A percentile compares a stretch with the other conserved stretches of the same genome.
Evolutionary conservation across 495 filamentous ascomycete genomes (phyloP).

Genomic region (Neurospora sp.): DNA sequence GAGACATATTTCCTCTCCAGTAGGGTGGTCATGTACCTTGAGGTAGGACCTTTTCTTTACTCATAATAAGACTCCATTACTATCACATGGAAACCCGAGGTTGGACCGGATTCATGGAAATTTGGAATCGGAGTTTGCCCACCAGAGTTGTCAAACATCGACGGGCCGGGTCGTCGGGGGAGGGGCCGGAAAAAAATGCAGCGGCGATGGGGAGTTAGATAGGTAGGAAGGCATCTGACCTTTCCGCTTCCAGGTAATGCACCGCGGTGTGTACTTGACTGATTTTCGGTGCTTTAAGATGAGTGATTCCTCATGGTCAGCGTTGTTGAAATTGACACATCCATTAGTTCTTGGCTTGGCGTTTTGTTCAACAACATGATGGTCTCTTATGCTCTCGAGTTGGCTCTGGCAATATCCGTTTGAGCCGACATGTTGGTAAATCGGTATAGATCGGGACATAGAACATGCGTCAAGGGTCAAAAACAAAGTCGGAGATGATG

Average conservation of each 20-base stretch:
- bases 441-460: neutral
- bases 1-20: neutral
- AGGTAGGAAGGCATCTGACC: neutral
- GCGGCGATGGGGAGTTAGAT: neutral
- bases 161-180: neutral
- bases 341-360: neutral
- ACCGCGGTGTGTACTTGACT: neutral
- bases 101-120: neutral
- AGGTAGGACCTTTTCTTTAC: neutral
- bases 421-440: neutral
- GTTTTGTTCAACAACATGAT: neutral
- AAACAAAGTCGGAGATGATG: neutral
- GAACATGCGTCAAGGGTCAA: neutral
- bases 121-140: neutral
- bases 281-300: neutral
- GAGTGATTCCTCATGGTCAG: neutral
- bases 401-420: neutral
- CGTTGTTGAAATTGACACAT: neutral
- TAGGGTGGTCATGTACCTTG: neutral
- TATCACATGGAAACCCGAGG: neutral
- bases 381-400: neutral
- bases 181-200: neutral
- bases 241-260: neutral
- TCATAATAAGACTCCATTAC: neutral
- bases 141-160: neutral